Evolutionary conservation across 2,329 filamentous ascomycete species (phyloP).

Genomic region (Colletotrichum eremochloae): DNA sequence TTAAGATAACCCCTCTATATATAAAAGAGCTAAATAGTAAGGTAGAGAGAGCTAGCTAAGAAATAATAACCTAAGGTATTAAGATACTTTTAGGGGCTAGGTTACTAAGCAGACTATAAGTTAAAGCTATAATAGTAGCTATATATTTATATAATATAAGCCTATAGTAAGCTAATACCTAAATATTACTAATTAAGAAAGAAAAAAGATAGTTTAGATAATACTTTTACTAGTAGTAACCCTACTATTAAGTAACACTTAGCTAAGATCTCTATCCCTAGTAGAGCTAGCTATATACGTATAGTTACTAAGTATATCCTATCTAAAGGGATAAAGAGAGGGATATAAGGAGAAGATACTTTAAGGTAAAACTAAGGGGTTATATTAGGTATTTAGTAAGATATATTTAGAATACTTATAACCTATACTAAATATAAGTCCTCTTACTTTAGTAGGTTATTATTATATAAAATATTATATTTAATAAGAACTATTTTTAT

Average conservation of each 20-base stretch:
- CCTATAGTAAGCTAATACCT: rapidly evolving
- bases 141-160: not conserved
- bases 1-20: too few relatives aligned
- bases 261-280: not conserved
- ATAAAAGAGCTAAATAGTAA: not conserved
- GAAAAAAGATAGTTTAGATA: not conserved
- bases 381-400: too few relatives aligned
- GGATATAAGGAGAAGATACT: not conserved
- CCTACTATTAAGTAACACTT: not conserved
- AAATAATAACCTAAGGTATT: not conserved
- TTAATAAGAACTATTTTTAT: not conserved
- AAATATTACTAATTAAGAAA: not conserved
- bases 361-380: not conserved
- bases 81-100: not conserved
- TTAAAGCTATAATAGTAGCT: not conserved
- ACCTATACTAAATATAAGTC: too few relatives aligned
- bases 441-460: not conserved
- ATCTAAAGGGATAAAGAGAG: not conserved
- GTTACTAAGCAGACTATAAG: not conserved
- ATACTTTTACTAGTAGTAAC: not conserved
- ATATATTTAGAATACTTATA: too few relatives aligned
- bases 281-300: not conserved
- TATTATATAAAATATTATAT: not conserved
- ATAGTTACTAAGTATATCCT: not conserved
- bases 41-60: not conserved